Evolutionary conservation across 2,329 filamentous ascomycete species (phyloP).

Genomic region (Ceratocystis huliohia): DNA sequence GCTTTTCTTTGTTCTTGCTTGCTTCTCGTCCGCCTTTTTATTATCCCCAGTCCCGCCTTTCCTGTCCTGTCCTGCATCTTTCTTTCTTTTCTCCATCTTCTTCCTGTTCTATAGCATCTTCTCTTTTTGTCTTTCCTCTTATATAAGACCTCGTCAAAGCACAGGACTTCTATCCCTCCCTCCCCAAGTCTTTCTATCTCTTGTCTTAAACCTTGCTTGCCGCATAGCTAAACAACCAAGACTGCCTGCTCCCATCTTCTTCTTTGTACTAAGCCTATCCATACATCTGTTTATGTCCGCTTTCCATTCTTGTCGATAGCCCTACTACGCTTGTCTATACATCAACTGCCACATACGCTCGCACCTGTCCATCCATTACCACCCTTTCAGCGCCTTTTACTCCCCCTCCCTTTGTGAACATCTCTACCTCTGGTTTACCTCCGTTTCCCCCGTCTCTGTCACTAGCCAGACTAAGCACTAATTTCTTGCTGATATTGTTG

Average conservation of each 20-base stretch:
- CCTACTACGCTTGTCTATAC: neutral
- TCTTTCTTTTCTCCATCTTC: neutral
- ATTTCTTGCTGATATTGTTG: neutral
- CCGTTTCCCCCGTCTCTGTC: neutral
- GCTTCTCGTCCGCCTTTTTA: conserved; percentile 6
- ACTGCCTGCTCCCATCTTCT: neutral
- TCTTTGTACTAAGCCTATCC: neutral
- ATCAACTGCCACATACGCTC: neutral
- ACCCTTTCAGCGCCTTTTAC: neutral
- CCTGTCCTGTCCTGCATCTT: neutral
- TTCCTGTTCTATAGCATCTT: neutral
- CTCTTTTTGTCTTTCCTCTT: neutral
- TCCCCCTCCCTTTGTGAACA: neutral
- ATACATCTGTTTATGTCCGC: neutral
- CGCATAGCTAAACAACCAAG: no score
- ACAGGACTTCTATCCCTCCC: neutral
- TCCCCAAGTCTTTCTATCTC: neutral
- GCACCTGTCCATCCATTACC: neutral
- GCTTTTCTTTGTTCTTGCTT: neutral
- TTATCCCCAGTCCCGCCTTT: neutral
- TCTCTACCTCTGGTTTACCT: neutral
- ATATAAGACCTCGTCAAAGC: neutral
- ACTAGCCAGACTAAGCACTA: neutral
- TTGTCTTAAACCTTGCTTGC: neutral
- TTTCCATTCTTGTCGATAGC: neutral